Evolutionary conservation across 2,329 filamentous ascomycete genomes (phyloP).

Genomic region (Ophiostoma angusticollis): DNA sequence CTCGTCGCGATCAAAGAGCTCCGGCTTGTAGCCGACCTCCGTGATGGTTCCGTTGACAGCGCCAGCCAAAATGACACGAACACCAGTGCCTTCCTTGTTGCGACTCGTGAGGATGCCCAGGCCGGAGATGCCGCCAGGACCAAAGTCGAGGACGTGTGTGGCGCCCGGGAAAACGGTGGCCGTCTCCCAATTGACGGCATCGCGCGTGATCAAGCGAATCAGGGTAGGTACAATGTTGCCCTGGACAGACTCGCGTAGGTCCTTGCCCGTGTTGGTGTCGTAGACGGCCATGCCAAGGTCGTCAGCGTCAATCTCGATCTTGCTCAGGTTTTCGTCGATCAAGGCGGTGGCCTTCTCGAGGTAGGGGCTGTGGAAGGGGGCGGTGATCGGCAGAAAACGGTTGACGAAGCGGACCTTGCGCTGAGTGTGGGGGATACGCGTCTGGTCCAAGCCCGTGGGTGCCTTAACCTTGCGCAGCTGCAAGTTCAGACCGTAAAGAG

Average conservation of each 20-base stretch:
- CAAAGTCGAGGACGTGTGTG: slow-evolving; percentile 92
- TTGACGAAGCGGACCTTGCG: slow-evolving; percentile 95
- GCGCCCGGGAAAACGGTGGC: slow-evolving; percentile 83
- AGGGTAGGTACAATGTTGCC: slow-evolving; percentile 77
- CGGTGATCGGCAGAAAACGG: slow-evolving; percentile 92
- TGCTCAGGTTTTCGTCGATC: slow-evolving; percentile 77
- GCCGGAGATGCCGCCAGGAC: slow-evolving; percentile 91
- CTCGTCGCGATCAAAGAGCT: slow-evolving; percentile 92
- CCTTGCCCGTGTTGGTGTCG: slow-evolving; percentile 78
- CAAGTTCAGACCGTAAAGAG: slow-evolving; percentile 88
- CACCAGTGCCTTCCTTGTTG: slow-evolving; percentile 97
- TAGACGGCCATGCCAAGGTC: slow-evolving; percentile 75
- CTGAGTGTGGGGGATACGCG: slow-evolving; percentile 83
- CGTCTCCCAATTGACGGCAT: slow-evolving; percentile 91
- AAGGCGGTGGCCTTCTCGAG: slow-evolving; percentile 67
- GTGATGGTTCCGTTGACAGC: slow-evolving; percentile 80
- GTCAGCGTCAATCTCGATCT: slow-evolving; percentile 61
- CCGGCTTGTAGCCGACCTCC: slow-evolving; percentile 94
- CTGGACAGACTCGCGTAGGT: slow-evolving; percentile 56
- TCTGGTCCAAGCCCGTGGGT: slow-evolving; percentile 93
- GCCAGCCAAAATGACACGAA: slow-evolving; percentile 89
- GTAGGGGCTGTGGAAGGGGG: slow-evolving; percentile 96
- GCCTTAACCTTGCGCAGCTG: slow-evolving; percentile 95
- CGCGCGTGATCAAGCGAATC: slow-evolving; percentile 85
- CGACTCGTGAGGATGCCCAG: slow-evolving; percentile 92